phyloP scores from a whole-genome alignment of 1,284 basidiomycete species.

The Sparassis latifolia region DNA sequence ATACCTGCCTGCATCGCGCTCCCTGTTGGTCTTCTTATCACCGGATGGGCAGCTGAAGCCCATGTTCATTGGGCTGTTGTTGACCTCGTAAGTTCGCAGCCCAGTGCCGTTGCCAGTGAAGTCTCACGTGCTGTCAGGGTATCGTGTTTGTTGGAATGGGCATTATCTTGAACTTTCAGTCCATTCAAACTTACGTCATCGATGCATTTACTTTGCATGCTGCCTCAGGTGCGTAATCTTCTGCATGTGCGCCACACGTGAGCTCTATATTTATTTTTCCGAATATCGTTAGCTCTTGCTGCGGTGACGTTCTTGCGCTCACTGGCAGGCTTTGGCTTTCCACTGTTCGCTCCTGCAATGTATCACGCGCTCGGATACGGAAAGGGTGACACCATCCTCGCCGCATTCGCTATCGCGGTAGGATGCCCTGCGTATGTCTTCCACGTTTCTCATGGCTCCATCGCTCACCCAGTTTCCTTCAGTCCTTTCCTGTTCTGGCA shows the following conservation, averaged over 20 bases:
- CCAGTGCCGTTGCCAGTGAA: neutral
- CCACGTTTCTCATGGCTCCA: neutral
- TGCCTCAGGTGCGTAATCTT: slow-evolving; percentile 42
- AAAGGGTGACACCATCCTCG: slow-evolving; percentile 57
- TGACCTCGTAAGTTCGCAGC: slow-evolving; percentile 42
- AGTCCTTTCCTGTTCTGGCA: slow-evolving; percentile 51
- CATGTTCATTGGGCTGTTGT: slow-evolving; percentile 58
- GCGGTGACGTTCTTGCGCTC: slow-evolving; percentile 53
- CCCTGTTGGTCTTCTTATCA: slow-evolving; percentile 53
- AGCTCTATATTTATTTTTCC: neutral
- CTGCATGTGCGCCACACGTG: neutral
- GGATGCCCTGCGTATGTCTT: slow-evolving; percentile 58
- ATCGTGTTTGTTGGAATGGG: slow-evolving; percentile 49
- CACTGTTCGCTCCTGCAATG: slow-evolving; percentile 63
- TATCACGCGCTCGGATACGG: slow-evolving; percentile 58
- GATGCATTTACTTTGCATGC: slow-evolving; percentile 63
- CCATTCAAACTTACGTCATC: slow-evolving; percentile 58
- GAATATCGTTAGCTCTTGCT: slow-evolving; percentile 39
- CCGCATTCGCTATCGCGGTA: slow-evolving; percentile 44
- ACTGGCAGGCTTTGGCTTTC: slow-evolving; percentile 59
- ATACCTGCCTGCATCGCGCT: slow-evolving; percentile 48
- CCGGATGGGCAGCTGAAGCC: slow-evolving; percentile 58
- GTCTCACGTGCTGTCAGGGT: slow-evolving; percentile 31
- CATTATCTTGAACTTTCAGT: slow-evolving; percentile 49
- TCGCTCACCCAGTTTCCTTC: neutral